Percentiles rank a stretch among this genome's conserved stretches.
phyloP scores from a whole-genome alignment of 257 asterid genomes.

The Solanum boliviense region DNA sequence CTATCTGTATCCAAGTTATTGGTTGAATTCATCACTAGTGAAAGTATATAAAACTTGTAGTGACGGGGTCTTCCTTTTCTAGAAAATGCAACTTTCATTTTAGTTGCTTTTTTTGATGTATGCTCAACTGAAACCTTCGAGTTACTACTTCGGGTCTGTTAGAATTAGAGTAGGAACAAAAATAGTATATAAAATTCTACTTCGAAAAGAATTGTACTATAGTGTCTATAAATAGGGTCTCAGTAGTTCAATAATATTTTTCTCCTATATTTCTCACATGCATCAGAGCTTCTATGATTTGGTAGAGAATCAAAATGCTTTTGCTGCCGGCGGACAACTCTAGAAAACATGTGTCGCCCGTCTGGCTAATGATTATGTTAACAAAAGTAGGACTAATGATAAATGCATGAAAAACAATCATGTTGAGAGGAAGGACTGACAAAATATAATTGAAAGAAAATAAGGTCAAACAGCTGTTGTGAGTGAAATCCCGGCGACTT shows the following conservation, averaged over 20 bases:
- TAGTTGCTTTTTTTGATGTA: not conserved
- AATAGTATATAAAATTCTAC: not conserved
- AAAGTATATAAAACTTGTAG: not conserved
- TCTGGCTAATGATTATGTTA: not conserved
- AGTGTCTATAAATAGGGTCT: not conserved
- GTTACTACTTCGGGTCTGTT: not conserved
- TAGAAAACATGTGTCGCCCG: not conserved
- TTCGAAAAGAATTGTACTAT: not conserved
- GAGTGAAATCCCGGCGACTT: not conserved
- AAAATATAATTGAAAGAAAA: not conserved
- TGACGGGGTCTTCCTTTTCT: not conserved
- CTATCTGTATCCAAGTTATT: not conserved
- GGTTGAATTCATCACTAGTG: not conserved
- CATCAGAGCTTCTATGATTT: too few relatives aligned
- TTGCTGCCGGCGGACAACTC: not conserved
- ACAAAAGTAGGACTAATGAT: not conserved
- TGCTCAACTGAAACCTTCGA: not conserved
- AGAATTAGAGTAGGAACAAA: not conserved
- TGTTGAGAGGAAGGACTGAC: not conserved
- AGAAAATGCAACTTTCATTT: not conserved
- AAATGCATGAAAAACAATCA: not conserved
- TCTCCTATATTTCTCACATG: not conserved
- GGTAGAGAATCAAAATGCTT: not conserved
- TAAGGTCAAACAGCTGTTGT: not conserved
- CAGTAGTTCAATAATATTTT: too few relatives aligned